Conservation (phyloP, 371 early-diverging fungal species). For the Mortierella sp. region DNA sequence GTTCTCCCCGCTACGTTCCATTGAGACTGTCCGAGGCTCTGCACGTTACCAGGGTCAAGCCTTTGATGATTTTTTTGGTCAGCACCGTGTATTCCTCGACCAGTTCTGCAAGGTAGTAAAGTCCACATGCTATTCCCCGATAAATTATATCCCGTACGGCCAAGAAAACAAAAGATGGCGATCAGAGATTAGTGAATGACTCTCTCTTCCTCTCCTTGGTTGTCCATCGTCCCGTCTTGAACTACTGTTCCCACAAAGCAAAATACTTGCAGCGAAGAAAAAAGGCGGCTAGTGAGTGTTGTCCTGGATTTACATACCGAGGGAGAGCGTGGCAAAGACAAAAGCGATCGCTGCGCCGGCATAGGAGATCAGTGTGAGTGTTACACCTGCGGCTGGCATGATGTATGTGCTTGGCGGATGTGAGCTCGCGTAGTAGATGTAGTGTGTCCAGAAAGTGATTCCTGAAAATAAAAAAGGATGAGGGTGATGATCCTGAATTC, state of each 20-base stretch:
- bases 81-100: conserved; percentile 88
- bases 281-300: background rate
- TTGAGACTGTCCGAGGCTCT: too few species aligned
- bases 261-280: background rate
- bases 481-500: background rate
- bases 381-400: conserved; percentile 31
- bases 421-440: background rate
- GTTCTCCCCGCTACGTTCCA: too few species aligned
- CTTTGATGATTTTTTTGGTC: conserved; percentile 81
- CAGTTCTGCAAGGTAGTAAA: conserved; percentile 69
- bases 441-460: background rate
- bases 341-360: conserved; percentile 43
- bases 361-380: conserved; percentile 44
- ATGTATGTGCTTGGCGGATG: background rate
- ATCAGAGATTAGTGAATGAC: background rate
- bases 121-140: conserved; percentile 76
- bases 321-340: conserved; percentile 46
- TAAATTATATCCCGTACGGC: background rate
- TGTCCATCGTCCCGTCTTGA: background rate
- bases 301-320: conserved; percentile 27
- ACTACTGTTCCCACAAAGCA: background rate
- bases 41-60: conserved; percentile 69
- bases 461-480: background rate
- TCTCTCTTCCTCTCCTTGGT: background rate
- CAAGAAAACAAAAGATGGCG: background rate